Base-by-base conservation (phyloP, 306 rosid species). In the Canavalia gladiata region DNA sequence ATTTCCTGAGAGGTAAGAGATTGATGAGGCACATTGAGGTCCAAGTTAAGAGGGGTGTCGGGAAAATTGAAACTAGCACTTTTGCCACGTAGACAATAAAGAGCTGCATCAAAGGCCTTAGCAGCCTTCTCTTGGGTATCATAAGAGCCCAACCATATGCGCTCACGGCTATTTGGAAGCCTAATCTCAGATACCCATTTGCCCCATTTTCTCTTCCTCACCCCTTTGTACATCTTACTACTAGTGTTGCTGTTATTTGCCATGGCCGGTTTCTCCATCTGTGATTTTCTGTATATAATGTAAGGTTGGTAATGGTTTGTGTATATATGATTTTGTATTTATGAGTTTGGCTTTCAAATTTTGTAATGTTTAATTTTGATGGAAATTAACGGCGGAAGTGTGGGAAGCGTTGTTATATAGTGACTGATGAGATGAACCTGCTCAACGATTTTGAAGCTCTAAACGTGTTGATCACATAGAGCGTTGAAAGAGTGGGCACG, bases 181-280 rank as follows among this genome's bases (percentile, higher is more conserved):
- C 97, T 79, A 29, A 92, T 87, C 18, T 92, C 97, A 1, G 95
- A 90, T 0, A 92, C 97, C 97, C 97, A 92, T 83, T 90, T 92
- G 0, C 97, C 97, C 97, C 97, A 92, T 80, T 92, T 92, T 6
- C 97, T 84, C 87, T 80, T 87, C 25, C 97, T 84, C 25, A 92
- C 97, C 0, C 97, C 97, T 58, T 84, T 92, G 84, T 83, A 92
- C 66, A 84, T 4, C 67, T 82, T 82, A 12, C 29, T 47, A 58
- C 7, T 46, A 33, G 5, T 29, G 7, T 11, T 41, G 37, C 25
- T 37, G 37, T 7, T 57, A 29, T 34, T 78, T 30, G 55, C 45
- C 68, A 78, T 78, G 68, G 35, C 2, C 0, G 42, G 80, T 10
- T 75, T 35, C 29, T 10, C 35, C 66, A 76, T 76, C 28, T 67